A percentile compares a stretch with the other conserved stretches of the same genome.
These are phyloP conservation scores for Zoysia pacifica DNA, from an alignment of 176 grass and related monocot genomes.

Conservation along the genomic window DNA sequence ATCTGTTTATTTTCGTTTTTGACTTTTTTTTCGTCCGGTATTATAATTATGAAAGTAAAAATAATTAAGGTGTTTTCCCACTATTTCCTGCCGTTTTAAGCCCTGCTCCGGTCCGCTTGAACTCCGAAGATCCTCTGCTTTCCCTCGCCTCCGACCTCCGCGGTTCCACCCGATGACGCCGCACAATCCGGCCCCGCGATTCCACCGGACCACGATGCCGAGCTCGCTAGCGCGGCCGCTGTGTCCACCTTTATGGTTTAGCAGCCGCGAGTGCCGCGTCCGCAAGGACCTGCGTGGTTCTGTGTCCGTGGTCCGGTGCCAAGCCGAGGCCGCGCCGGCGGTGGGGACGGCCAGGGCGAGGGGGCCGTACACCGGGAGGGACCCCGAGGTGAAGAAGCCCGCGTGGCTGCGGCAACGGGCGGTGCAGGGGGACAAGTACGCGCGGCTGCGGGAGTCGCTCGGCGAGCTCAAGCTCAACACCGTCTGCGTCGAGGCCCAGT, in stretches of 20 bases:
- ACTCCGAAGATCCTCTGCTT: background rate
- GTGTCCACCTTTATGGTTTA: background rate
- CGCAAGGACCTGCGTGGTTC: background rate
- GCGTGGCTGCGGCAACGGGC: constrained; percentile 86
- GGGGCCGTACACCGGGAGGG: constrained; percentile 65
- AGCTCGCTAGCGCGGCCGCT: constrained; percentile 31
- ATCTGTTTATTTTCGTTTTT: no score
- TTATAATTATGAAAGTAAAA: no score
- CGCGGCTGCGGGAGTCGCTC: constrained; percentile 61
- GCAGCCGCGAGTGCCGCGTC: background rate
- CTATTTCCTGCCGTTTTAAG: no score
- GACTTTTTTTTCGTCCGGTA: no score
- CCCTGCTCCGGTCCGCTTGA: no score
- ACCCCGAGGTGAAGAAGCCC: constrained; percentile 69
- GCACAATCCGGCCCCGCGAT: background rate
- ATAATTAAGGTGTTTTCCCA: no score
- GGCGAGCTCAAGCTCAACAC: constrained; percentile 82
- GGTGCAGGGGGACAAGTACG: constrained; percentile 75
- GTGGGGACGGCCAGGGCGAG: constrained; percentile 39
- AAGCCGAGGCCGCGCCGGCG: constrained; percentile 18
- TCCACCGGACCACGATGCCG: constrained; percentile 38
- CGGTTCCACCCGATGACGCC: background rate
- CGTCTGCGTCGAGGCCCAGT: constrained; percentile 89
- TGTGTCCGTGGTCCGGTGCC: constrained; percentile 30
- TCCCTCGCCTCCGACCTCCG: background rate